Evolutionary conservation across 441 rosid genomes (phyloP).

Genomic region (Francoa sonchifolia): DNA sequence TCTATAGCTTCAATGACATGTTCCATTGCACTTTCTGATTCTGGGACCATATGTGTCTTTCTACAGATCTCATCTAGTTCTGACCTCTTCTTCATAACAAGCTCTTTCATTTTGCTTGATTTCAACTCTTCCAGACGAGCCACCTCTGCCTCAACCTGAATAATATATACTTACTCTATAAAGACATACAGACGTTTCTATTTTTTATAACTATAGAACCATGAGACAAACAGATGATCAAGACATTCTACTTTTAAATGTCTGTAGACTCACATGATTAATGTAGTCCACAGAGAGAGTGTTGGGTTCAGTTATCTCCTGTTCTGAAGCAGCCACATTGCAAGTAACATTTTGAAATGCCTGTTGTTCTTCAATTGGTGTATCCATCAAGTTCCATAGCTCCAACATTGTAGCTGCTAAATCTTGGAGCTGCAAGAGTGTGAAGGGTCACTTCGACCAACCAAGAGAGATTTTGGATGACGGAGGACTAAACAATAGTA

Average conservation of each 20-base stretch:
- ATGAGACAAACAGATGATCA: conserved; percentile 1
- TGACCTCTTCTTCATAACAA: conserved; percentile 77
- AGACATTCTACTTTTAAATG: conserved; percentile 2
- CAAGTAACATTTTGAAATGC: conserved; percentile 75
- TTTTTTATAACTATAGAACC: conserved; percentile 6
- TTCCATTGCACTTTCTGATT: conserved; percentile 49
- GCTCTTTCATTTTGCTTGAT: conserved; percentile 94
- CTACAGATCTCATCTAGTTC: conserved; percentile 88
- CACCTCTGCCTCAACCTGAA: conserved; percentile 86
- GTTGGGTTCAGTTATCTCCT: conserved; percentile 81
- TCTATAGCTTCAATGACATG: conserved; percentile 61
- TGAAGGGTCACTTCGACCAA: conserved; percentile 7
- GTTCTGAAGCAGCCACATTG: conserved; percentile 89
- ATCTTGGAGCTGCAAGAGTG: conserved; percentile 73
- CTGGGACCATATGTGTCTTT: conserved; percentile 76
- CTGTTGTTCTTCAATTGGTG: conserved; percentile 91
- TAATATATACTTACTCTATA: conserved; percentile 8
- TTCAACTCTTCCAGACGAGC: conserved; percentile 74
- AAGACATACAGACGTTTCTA: background rate
- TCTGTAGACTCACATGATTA: conserved; percentile 45
- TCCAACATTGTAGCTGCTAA: conserved; percentile 82
- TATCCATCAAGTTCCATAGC: conserved; percentile 97
- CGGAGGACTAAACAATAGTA: background rate
- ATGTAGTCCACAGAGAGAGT: conserved; percentile 71
- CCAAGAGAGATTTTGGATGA: conserved; percentile 8